phyloP scores from a whole-genome alignment of 1,284 basidiomycete genomes.

The Ceratobasidium sp. region DNA sequence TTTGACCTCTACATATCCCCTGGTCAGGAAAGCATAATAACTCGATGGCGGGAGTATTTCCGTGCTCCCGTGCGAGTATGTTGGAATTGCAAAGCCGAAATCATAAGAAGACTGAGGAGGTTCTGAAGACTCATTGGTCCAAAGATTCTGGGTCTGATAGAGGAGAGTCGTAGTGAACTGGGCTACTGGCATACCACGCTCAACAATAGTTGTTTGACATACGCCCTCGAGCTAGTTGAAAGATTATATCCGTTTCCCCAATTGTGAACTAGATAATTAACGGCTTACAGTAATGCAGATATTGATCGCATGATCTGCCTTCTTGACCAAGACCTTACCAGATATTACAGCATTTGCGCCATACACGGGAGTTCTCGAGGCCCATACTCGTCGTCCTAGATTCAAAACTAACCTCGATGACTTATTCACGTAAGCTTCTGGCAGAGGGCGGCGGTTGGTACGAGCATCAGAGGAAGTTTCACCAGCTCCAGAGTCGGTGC shows the following conservation, averaged over 20 bases:
- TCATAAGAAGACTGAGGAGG: slow-evolving; percentile 21
- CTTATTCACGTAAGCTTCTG: slow-evolving; percentile 18
- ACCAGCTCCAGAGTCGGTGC: slow-evolving; percentile 18
- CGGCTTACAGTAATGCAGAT: slow-evolving; percentile 24
- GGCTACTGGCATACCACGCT: slow-evolving; percentile 38
- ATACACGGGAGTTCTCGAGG: slow-evolving; percentile 27
- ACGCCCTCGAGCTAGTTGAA: slow-evolving; percentile 26
- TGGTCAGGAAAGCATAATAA: slow-evolving; percentile 29
- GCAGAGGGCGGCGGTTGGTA: slow-evolving; percentile 14
- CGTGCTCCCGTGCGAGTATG: slow-evolving; percentile 31
- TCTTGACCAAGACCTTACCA: slow-evolving; percentile 30
- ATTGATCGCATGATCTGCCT: slow-evolving; percentile 33
- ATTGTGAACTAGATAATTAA: neutral
- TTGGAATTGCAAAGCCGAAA: slow-evolving; percentile 35
- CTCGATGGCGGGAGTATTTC: slow-evolving; percentile 29
- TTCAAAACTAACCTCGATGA: slow-evolving; percentile 31
- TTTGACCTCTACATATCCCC: slow-evolving; percentile 40
- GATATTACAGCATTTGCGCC: slow-evolving; percentile 25
- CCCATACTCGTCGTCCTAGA: slow-evolving; percentile 36
- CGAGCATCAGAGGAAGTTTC: neutral
- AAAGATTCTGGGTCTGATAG: slow-evolving; percentile 12
- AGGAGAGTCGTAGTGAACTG: slow-evolving; percentile 14
- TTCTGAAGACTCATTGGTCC: slow-evolving; percentile 14
- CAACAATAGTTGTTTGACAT: slow-evolving; percentile 25
- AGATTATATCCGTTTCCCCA: neutral